Conservation (phyloP, 2,329 filamentous ascomycete species). For the Scopulariopsis brevicaulis region DNA sequence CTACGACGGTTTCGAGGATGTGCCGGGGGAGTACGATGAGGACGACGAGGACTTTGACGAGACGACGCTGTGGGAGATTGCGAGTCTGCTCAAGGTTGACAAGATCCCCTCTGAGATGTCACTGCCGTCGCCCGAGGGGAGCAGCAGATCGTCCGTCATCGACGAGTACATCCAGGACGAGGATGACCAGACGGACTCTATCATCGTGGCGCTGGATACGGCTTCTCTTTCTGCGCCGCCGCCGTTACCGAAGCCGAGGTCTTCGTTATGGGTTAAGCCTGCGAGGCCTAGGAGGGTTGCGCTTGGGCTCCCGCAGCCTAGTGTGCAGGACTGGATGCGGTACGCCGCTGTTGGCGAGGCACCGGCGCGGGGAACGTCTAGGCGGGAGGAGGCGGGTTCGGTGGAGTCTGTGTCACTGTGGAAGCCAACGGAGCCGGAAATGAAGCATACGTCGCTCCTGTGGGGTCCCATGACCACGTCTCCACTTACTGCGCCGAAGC, state of each 20-base stretch:
- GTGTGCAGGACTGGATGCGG: constrained; percentile 7
- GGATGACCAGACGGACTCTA: constrained; percentile 17
- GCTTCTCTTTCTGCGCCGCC: constrained; percentile 5
- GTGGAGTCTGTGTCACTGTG: constrained; percentile 3
- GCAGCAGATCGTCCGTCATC: constrained; percentile 4
- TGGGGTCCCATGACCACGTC: too few relatives aligned
- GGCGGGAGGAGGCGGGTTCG: background rate
- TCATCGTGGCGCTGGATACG: constrained; percentile 20
- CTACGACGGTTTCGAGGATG: constrained; percentile 15
- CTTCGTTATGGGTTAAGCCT: background rate
- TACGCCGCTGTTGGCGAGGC: background rate
- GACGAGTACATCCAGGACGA: constrained; percentile 11
- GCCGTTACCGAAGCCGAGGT: background rate
- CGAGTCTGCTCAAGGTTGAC: constrained; percentile 41
- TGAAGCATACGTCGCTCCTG: too few relatives aligned
- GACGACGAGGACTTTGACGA: constrained; percentile 48
- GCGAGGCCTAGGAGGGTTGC: background rate
- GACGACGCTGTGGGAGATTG: constrained; percentile 52
- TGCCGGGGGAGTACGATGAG: constrained; percentile 19
- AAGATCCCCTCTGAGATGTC: constrained; percentile 39
- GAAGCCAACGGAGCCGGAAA: background rate
- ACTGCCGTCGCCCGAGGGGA: constrained; percentile 22
- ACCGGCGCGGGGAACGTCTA: background rate
- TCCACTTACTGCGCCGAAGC: background rate
- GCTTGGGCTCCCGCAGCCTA: constrained; percentile 1